A percentile compares a stretch with the other conserved stretches of the same genome.
phyloP scores from a whole-genome alignment of 2,329 filamentous ascomycete species.

The Fusarium redolens region DNA sequence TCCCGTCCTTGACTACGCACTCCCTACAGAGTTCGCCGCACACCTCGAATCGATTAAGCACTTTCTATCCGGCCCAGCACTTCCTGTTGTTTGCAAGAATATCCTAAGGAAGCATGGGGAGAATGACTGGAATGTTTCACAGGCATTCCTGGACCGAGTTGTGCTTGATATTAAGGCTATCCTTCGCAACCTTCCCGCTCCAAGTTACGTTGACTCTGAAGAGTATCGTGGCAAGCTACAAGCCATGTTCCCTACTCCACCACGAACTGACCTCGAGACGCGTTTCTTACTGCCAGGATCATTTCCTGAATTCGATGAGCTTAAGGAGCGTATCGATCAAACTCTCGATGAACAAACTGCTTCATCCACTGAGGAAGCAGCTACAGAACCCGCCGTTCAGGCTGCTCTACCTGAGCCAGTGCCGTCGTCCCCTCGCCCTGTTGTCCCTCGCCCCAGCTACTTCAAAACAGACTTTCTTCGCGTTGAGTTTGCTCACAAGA shows the following conservation, averaged over 20 bases:
- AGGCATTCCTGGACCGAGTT: conserved; percentile 43
- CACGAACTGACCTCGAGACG: conserved; percentile 30
- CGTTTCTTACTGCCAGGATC: conserved; percentile 41
- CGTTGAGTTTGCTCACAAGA: conserved; percentile 15
- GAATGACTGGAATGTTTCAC: conserved; percentile 28
- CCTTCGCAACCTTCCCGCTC: conserved; percentile 40
- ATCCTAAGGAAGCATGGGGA: conserved; percentile 35
- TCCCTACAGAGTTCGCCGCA: conserved; percentile 20
- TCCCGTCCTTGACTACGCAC: conserved; percentile 37
- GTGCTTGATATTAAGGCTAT: conserved; percentile 48
- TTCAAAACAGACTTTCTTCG: conserved; percentile 27
- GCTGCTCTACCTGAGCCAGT: not conserved
- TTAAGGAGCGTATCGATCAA: conserved; percentile 1
- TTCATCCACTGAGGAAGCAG: not conserved
- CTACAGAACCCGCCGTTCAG: not conserved
- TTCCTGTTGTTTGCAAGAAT: conserved; percentile 42
- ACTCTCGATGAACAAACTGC: not conserved
- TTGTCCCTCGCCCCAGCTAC: conserved; percentile 16
- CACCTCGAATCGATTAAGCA: conserved; percentile 37
- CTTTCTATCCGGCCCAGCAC: conserved; percentile 44
- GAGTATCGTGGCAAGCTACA: conserved; percentile 42
- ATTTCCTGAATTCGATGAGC: conserved; percentile 42
- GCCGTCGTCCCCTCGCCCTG: conserved; percentile 2
- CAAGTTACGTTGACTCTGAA: conserved; percentile 45
- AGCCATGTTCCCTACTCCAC: conserved; percentile 34